Conservation (phyloP, 1,139 yeast species). For the Suhomyces coccinellae region DNA sequence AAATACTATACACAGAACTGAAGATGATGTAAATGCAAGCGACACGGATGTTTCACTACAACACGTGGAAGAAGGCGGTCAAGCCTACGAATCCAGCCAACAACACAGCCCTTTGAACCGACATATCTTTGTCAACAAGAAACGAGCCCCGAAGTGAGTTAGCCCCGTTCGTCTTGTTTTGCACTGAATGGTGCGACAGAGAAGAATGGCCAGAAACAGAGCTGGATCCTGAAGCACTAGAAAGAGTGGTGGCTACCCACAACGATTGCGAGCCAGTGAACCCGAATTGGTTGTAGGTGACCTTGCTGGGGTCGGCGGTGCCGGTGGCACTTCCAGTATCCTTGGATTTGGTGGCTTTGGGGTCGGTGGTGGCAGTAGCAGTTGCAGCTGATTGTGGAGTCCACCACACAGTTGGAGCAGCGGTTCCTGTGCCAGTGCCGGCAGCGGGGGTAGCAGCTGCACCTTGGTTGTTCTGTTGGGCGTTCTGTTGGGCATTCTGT, state of each 20-base stretch:
- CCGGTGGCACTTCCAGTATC: constrained; percentile 7
- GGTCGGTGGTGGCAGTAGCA: constrained; percentile 17
- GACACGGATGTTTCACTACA: constrained; percentile 12
- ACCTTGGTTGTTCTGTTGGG: constrained; percentile 6
- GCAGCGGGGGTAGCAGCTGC: constrained; percentile 17
- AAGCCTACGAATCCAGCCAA: constrained; percentile 22
- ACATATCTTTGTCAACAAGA: constrained; percentile 14
- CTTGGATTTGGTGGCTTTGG: constrained; percentile 8
- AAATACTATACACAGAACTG: constrained; percentile 8
- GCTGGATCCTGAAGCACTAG: constrained; percentile 12
- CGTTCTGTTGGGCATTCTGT: too few species aligned
- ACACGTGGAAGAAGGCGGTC: constrained; percentile 20
- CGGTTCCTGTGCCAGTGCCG: constrained; percentile 12
- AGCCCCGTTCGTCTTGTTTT: constrained; percentile 19
- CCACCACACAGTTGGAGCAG: constrained; percentile 11
- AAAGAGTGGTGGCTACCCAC: constrained; percentile 28
- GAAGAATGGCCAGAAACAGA: constrained; percentile 9
- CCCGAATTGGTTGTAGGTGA: constrained; percentile 44
- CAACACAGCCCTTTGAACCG: constrained; percentile 22
- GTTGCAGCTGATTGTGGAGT: constrained; percentile 16
- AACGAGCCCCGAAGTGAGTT: constrained; percentile 12
- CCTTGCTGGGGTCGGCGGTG: constrained; percentile 10
- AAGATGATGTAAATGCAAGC: constrained; percentile 7
- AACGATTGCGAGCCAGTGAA: constrained; percentile 43
- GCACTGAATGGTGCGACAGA: constrained; percentile 14